Evolutionary conservation across 805 yeast species (phyloP), one percentile per base, ranked within the genome.

Genomic region (Kurtzmaniella cleridarum): DNA sequence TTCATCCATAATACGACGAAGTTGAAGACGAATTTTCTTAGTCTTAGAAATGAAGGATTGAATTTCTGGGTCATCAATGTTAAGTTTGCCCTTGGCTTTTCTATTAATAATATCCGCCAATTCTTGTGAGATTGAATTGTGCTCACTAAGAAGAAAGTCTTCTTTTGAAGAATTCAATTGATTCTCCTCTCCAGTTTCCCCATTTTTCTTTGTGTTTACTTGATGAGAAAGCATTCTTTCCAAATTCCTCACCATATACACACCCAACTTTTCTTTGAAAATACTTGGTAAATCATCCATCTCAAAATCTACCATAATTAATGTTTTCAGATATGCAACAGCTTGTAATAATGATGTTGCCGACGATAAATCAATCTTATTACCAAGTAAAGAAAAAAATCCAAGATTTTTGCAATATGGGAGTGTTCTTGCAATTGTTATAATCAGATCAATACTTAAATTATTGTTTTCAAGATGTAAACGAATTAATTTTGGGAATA

Each of bases 161-260:
- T 15, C 20, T 11, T 31, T 31, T 15, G 23, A 7, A 13, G 17
- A 15, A 12, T 14, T 12, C 13, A 10, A 8, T 18, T 16, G 9
- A 4, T 10, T 10, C 6, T 6, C 35, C 10, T 16, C n/a, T n/a
- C 12, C 5, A 11, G 36, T 23, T 2, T 34, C 17, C 9, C 33
- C 41, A 3, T 24, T 16, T 5, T 15, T 33, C 8, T 30, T 32
- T 9, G 11, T n/a, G n/a, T 40, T 27, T 16, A 15, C 30, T 36
- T 23, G 40, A 35, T 16, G 41, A 30, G 10, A 69, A 39, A 81
- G 60, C 38, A 73, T 67, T 16, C 63, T 49, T 49, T 83, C 88
- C 82, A 89, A 81, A 57, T 90, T 90, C 50, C 83, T 75, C 81
- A 90, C 81, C 35, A 93, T 76, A 49, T 84, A 80, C 32, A 85